These are phyloP conservation scores for Escallonia herrerae DNA, from an alignment of 129 eudicot species.

Conservation along the genomic window DNA sequence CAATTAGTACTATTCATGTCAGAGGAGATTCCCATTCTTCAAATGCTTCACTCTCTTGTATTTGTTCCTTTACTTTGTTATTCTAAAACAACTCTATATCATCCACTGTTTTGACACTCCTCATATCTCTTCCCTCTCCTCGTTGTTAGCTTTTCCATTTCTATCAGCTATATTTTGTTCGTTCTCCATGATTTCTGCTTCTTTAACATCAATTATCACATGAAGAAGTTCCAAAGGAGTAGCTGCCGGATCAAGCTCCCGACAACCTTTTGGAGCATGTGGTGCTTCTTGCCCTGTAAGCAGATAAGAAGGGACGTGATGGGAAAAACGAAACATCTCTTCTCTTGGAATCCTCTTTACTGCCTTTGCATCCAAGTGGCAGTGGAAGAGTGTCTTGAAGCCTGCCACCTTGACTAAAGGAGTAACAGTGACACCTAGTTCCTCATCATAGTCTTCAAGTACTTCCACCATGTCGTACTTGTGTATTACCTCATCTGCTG, in stretches of 20 bases:
- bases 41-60: neutral
- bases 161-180: constrained; percentile 7
- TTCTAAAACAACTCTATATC: neutral
- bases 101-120: neutral
- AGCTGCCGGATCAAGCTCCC: constrained; percentile 83
- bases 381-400: constrained; percentile 65
- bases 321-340: constrained; percentile 74
- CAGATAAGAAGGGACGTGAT: constrained; percentile 59
- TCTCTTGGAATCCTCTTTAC: constrained; percentile 52
- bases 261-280: constrained; percentile 53
- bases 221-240: constrained; percentile 55
- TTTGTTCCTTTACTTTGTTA: neutral
- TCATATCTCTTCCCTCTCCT: constrained; percentile 4
- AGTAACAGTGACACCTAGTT: constrained; percentile 43
- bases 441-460: constrained; percentile 55
- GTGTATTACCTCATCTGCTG: constrained; percentile 41
- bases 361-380: constrained; percentile 43
- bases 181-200: constrained; percentile 26
- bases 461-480: constrained; percentile 65
- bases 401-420: constrained; percentile 93
- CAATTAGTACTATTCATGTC: neutral
- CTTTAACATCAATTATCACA: constrained; percentile 33
- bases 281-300: constrained; percentile 50
- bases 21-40: neutral
- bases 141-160: neutral